A percentile compares a stretch with the other conserved stretches of the same genome.
These are phyloP conservation scores for Penicillium crustosum DNA, from an alignment of 2,329 filamentous ascomycete species.

Conservation along the genomic window DNA sequence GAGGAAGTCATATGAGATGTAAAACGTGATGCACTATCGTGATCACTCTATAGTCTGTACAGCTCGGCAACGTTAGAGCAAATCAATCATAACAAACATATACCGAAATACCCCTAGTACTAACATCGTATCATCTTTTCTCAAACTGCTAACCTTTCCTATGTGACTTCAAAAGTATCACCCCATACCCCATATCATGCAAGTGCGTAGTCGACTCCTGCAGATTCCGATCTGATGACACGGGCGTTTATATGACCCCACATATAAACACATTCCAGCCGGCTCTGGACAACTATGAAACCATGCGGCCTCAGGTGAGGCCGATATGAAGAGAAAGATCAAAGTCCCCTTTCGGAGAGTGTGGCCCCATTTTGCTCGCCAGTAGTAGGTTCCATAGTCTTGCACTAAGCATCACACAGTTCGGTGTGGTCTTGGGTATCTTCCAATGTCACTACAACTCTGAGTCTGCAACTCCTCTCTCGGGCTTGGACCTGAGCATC, in stretches of 20 bases:
- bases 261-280: not conserved
- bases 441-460: not conserved
- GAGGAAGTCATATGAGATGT: not conserved
- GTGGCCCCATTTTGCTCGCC: not conserved
- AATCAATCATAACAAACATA: not conserved
- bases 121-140: not conserved
- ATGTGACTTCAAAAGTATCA: not conserved
- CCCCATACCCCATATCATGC: not conserved
- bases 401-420: not conserved
- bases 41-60: not conserved
- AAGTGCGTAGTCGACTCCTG: not conserved
- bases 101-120: not conserved
- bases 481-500: not conserved
- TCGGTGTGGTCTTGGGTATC: too few species aligned
- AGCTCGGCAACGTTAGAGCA: not conserved
- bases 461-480: not conserved
- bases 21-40: not conserved
- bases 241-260: not conserved
- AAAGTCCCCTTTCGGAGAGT: too few species aligned
- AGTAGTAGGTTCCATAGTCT: not conserved
- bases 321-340: not conserved
- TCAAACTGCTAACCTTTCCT: too few species aligned
- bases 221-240: not conserved
- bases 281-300: not conserved
- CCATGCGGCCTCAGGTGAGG: not conserved